phyloP scores from a whole-genome alignment of 352 stramenopile genomes.

The Aphanomyces invadans region DNA sequence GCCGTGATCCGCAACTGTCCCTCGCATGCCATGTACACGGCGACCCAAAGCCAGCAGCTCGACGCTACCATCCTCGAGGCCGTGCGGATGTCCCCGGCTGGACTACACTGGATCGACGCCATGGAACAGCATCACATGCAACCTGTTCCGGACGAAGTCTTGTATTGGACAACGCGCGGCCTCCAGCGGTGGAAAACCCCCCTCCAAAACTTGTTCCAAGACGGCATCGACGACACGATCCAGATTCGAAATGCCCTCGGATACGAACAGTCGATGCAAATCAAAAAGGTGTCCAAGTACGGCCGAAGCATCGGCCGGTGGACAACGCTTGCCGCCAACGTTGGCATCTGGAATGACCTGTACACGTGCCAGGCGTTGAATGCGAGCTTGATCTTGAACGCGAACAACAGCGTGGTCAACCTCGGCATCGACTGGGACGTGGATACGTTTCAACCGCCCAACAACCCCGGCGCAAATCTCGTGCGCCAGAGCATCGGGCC shows the following conservation, averaged over 20 bases:
- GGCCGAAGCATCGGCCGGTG: neutral
- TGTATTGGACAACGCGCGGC: neutral
- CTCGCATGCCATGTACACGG: neutral
- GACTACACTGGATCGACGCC: neutral
- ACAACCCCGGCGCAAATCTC: neutral
- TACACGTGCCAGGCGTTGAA: neutral
- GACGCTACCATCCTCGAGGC: neutral
- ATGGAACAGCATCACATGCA: neutral
- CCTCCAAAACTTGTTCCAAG: conserved; percentile 9
- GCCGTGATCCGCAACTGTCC: neutral
- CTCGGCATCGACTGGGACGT: neutral
- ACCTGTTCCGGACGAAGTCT: conserved; percentile 6
- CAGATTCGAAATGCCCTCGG: conserved; percentile 8
- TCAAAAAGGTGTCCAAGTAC: neutral
- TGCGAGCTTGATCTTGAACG: neutral
- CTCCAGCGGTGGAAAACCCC: neutral
- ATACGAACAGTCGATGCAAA: neutral
- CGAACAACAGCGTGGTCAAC: neutral
- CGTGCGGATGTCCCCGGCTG: neutral
- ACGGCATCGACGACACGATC: conserved; percentile 10
- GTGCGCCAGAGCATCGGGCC: conserved; percentile 5
- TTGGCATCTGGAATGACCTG: conserved; percentile 1
- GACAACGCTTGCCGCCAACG: neutral
- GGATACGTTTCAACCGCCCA: neutral
- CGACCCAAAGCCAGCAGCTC: neutral